These are phyloP conservation scores for Odontarrhena argentea DNA, from an alignment of 345 rosid species.

Conservation along the genomic window DNA sequence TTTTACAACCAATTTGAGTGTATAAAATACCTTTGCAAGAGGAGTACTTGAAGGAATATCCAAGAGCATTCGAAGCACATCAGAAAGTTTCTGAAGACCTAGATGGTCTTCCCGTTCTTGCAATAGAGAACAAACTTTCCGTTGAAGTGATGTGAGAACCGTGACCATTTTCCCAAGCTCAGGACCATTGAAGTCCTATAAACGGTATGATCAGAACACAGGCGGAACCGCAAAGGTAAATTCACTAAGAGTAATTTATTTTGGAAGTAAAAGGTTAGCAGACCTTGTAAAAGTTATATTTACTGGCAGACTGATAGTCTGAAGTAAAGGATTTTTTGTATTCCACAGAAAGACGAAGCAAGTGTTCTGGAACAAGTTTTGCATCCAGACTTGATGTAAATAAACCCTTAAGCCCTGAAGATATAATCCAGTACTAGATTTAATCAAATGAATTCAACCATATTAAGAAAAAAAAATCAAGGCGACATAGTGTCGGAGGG, in stretches of 20 bases:
- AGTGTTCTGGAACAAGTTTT: conserved; percentile 80
- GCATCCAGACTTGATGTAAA: conserved; percentile 67
- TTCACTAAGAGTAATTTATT: conserved; percentile 11
- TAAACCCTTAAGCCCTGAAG: conserved; percentile 65
- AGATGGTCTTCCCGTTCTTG: conserved; percentile 80
- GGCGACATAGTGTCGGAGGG: conserved; percentile 17
- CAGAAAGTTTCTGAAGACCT: conserved; percentile 73
- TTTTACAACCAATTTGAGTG: not conserved
- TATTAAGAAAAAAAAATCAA: conserved; percentile 1
- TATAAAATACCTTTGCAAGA: conserved; percentile 70
- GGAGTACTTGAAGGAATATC: conserved; percentile 73
- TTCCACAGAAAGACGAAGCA: conserved; percentile 72
- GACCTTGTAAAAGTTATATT: conserved; percentile 94
- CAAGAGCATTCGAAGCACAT: conserved; percentile 71
- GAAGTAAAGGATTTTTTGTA: conserved; percentile 51
- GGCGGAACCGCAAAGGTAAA: not conserved
- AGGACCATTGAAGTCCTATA: conserved; percentile 75
- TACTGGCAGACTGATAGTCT: conserved; percentile 42
- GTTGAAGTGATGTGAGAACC: conserved; percentile 55
- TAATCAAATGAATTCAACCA: conserved; percentile 4
- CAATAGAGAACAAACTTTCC: conserved; percentile 50
- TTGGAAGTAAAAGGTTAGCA: conserved; percentile 24
- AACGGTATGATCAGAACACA: conserved; percentile 29
- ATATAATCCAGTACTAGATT: conserved; percentile 24
- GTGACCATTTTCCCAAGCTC: conserved; percentile 74